Evolutionary conservation across 805 yeast genomes (phyloP).

Genomic region (Naumovozyma castellii): DNA sequence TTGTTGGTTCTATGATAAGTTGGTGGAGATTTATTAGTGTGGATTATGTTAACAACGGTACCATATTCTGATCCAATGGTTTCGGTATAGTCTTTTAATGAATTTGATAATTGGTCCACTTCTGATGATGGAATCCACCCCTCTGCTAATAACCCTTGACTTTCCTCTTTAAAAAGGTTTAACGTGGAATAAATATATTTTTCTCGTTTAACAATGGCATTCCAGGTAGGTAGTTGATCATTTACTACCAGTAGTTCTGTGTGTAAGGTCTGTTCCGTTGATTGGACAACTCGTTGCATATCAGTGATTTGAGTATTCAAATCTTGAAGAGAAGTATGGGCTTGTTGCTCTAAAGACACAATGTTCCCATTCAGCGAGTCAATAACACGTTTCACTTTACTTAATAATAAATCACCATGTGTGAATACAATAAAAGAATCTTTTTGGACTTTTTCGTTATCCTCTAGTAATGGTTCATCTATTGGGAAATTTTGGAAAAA

Average conservation of each 20-base stretch:
- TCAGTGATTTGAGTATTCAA: conserved; percentile 44
- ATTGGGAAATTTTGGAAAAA: conserved; percentile 68
- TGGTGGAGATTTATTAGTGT: conserved; percentile 84
- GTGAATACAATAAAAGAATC: conserved; percentile 83
- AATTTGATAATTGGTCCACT: conserved; percentile 50
- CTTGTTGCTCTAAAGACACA: conserved; percentile 34
- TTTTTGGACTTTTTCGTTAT: conserved; percentile 48
- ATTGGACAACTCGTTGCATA: conserved; percentile 49
- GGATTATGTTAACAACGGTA: conserved; percentile 47
- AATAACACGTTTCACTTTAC: conserved; percentile 70
- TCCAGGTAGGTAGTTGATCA: conserved; percentile 68
- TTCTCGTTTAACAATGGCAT: conserved; percentile 60
- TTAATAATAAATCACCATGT: conserved; percentile 70
- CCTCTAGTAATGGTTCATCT: conserved; percentile 58
- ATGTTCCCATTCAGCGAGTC: conserved; percentile 84
- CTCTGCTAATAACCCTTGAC: conserved; percentile 86
- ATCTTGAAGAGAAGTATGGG: conserved; percentile 30
- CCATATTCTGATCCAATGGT: conserved; percentile 36
- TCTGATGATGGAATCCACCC: conserved; percentile 93
- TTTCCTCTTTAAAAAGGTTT: conserved; percentile 67
- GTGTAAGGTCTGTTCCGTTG: conserved; percentile 58
- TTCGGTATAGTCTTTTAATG: conserved; percentile 44
- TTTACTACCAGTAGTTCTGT: conserved; percentile 76
- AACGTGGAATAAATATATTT: conserved; percentile 71
- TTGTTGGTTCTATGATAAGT: conserved; percentile 92